phyloP scores from a whole-genome alignment of 495 filamentous ascomycete genomes.

The Sporormia fimetaria region DNA sequence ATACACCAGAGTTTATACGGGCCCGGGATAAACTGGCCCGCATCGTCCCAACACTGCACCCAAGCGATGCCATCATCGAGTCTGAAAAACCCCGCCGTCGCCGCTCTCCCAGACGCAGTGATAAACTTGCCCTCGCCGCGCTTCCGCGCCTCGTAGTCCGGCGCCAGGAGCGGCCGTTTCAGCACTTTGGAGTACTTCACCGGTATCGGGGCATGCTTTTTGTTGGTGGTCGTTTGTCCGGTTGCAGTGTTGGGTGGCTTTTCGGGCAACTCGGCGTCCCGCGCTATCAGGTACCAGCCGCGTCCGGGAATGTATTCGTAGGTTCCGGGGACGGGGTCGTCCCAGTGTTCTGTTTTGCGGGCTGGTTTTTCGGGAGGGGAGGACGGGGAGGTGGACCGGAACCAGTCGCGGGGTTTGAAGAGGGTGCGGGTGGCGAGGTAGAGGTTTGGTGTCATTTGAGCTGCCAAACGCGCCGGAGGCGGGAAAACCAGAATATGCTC shows the following conservation, averaged over 20 bases:
- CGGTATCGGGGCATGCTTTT: conserved; percentile 13
- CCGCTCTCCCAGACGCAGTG: conserved; percentile 1
- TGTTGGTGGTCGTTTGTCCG: not conserved
- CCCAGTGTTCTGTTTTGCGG: conserved; percentile 28
- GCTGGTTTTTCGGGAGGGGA: conserved; percentile 1
- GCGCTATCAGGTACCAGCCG: conserved; percentile 26
- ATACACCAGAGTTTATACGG: conserved; percentile 26
- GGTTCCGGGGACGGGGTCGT: conserved; percentile 19
- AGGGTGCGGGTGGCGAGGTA: conserved; percentile 24
- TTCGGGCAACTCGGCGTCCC: not conserved
- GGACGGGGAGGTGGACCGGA: too few species aligned
- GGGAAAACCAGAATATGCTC: too few species aligned
- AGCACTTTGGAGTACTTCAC: conserved; percentile 27
- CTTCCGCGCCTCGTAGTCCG: conserved; percentile 28
- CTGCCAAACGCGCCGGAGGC: not conserved
- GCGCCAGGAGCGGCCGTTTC: conserved; percentile 20
- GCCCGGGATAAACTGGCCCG: conserved; percentile 26
- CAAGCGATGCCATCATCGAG: conserved; percentile 28
- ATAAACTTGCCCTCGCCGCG: conserved; percentile 9
- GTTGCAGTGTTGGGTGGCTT: not conserved
- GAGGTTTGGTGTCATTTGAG: conserved; percentile 29
- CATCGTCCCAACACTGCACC: conserved; percentile 25
- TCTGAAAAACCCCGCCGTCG: conserved; percentile 23
- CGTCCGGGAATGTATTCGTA: conserved; percentile 30
- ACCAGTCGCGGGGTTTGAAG: conserved; percentile 28